phyloP scores from a whole-genome alignment of 1,284 basidiomycete genomes.

The Cutaneotrichosporon cavernicola region DNA sequence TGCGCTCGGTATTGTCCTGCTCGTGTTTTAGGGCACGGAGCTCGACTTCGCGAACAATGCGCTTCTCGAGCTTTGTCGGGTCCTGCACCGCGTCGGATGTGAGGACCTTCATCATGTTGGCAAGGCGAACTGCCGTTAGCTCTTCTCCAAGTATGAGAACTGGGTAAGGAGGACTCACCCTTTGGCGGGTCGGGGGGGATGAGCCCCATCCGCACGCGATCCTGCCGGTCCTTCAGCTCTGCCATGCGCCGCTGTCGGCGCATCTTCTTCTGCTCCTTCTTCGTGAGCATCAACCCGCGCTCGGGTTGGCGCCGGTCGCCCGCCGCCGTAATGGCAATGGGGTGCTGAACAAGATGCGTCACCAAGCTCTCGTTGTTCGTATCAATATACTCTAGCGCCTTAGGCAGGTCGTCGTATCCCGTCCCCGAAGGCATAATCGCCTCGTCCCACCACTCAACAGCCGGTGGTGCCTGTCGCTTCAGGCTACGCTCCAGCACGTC shows the following conservation, averaged over 20 bases:
- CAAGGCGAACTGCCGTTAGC: constrained; percentile 70
- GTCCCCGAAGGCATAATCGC: constrained; percentile 70
- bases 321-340: constrained; percentile 91
- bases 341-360: constrained; percentile 91
- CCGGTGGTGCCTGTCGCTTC: constrained; percentile 80
- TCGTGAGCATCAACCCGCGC: constrained; percentile 85
- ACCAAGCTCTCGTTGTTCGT: constrained; percentile 73
- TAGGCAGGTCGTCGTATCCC: constrained; percentile 67
- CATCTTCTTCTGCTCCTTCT: constrained; percentile 97
- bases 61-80: constrained; percentile 91
- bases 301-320: constrained; percentile 71
- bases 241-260: constrained; percentile 81
- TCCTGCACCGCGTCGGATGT: constrained; percentile 96
- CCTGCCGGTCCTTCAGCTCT: constrained; percentile 90
- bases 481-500: constrained; percentile 83
- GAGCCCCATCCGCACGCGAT: constrained; percentile 93
- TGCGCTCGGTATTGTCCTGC: constrained; percentile 84
- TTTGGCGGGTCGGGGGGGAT: constrained; percentile 93
- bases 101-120: constrained; percentile 96
- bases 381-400: constrained; percentile 55
- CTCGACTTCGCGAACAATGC: constrained; percentile 87
- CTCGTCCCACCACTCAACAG: constrained; percentile 96
- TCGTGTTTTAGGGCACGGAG: constrained; percentile 85
- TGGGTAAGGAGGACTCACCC: constrained; percentile 57
- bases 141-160: background rate